These are phyloP conservation scores for Suillus americanus DNA, from an alignment of 768 basidiomycete species.

Conservation along the genomic window DNA sequence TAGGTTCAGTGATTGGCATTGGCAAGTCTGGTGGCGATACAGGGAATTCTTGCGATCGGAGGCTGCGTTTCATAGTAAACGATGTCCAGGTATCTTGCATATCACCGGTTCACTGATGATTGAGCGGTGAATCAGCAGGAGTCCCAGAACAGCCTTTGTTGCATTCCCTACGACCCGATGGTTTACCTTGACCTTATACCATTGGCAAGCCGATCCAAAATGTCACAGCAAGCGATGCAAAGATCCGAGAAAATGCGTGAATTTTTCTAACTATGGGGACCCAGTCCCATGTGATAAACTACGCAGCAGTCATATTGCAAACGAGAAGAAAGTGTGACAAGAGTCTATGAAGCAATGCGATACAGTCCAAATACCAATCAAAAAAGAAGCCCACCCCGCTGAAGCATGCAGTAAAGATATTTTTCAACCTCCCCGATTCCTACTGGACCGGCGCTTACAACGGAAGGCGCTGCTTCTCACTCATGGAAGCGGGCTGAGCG, in stretches of 20 bases:
- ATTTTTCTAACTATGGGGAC: neutral
- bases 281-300: constrained; percentile 9
- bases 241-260: neutral
- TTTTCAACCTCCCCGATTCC: constrained; percentile 4
- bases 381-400: neutral
- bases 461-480: constrained; percentile 27
- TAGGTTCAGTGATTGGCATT: neutral
- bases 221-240: neutral
- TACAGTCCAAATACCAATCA: neutral
- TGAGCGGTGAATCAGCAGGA: neutral
- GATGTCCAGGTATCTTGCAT: neutral
- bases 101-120: no score
- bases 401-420: neutral
- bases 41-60: neutral
- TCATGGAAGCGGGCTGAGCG: constrained; percentile 23
- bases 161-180: neutral
- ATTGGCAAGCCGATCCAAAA: neutral
- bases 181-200: neutral
- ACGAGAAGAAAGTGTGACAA: constrained; percentile 3
- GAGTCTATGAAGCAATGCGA: constrained; percentile 9
- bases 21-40: neutral
- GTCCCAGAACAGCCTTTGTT: neutral
- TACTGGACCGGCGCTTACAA: constrained; percentile 15
- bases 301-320: constrained; percentile 1
- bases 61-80: no score